These are phyloP conservation scores for Fusarium succisae DNA, from an alignment of 2,329 filamentous ascomycete species.

Conservation along the genomic window DNA sequence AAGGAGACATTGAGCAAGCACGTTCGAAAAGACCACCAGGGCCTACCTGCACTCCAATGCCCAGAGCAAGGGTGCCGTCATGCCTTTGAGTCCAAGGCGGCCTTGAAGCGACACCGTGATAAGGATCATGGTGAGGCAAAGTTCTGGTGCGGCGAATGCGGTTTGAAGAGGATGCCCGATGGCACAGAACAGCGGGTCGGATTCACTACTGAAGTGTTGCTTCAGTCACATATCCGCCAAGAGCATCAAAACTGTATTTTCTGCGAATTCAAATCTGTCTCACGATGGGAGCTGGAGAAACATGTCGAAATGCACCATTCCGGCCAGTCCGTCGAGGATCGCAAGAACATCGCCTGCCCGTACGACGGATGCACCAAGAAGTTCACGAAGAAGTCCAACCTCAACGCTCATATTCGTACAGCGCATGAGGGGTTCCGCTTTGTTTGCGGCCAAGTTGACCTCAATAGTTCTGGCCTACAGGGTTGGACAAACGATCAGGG, in stretches of 20 bases:
- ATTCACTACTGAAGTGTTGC: slow-evolving; percentile 76
- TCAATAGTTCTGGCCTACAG: slow-evolving; percentile 65
- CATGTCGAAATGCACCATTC: slow-evolving; percentile 85
- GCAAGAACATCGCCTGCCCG: slow-evolving; percentile 73
- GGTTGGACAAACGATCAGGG: slow-evolving; percentile 73
- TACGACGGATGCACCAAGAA: slow-evolving; percentile 74
- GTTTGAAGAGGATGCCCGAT: slow-evolving; percentile 50
- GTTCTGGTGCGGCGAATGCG: slow-evolving; percentile 83
- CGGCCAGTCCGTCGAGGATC: slow-evolving; percentile 66
- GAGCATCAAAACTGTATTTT: slow-evolving; percentile 80
- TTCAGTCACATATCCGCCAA: slow-evolving; percentile 77
- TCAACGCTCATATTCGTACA: slow-evolving; percentile 80
- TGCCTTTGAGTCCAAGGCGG: slow-evolving; percentile 77
- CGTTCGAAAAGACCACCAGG: slow-evolving; percentile 78
- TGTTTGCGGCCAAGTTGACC: slow-evolving; percentile 77
- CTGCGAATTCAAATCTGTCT: slow-evolving; percentile 75
- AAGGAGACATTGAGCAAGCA: slow-evolving; percentile 87
- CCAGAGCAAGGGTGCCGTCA: slow-evolving; percentile 67
- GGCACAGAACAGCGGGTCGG: slow-evolving; percentile 57
- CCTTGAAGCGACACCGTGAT: slow-evolving; percentile 76
- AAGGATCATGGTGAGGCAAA: slow-evolving; percentile 74
- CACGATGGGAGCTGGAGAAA: slow-evolving; percentile 73
- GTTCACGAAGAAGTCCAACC: slow-evolving; percentile 86
- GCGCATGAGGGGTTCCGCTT: slow-evolving; percentile 82
- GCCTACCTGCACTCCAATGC: slow-evolving; percentile 77